Conservation (phyloP, 257 asterid species). For the Solanum infundibuliforme region DNA sequence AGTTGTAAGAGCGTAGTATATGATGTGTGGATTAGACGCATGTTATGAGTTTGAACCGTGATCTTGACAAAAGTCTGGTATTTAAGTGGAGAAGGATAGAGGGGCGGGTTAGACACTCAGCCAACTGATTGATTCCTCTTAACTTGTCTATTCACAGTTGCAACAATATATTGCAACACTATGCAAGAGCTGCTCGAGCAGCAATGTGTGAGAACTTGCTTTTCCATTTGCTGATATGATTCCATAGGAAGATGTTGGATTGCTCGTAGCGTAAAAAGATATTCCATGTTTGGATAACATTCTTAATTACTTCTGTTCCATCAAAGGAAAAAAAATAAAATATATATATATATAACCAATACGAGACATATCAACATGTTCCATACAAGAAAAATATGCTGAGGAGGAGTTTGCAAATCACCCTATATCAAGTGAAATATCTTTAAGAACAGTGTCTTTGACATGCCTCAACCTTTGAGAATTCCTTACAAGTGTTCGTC, state of each 20-base stretch:
- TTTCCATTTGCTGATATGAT: no score
- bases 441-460: no score
- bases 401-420: no score
- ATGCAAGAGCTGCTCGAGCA: slow-evolving; percentile 34
- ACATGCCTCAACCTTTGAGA: background rate
- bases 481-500: no score
- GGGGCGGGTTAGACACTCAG: slow-evolving; percentile 17
- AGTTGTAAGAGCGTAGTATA: background rate
- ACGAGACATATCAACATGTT: no score
- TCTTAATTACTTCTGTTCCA: no score
- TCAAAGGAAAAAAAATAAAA: no score
- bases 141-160: background rate
- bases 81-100: background rate
- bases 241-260: no score
- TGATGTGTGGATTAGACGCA: background rate
- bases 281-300: no score
- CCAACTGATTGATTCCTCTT: slow-evolving; percentile 22
- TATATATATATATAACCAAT: no score
- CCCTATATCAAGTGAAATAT: no score
- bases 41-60: rapidly evolving
- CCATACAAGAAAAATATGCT: no score
- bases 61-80: background rate
- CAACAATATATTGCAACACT: slow-evolving; percentile 3
- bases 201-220: background rate
- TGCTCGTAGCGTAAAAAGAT: background rate